These are phyloP conservation scores for Nigrospora osmanthi DNA, from an alignment of 2,329 filamentous ascomycete genomes.

Conservation along the genomic window DNA sequence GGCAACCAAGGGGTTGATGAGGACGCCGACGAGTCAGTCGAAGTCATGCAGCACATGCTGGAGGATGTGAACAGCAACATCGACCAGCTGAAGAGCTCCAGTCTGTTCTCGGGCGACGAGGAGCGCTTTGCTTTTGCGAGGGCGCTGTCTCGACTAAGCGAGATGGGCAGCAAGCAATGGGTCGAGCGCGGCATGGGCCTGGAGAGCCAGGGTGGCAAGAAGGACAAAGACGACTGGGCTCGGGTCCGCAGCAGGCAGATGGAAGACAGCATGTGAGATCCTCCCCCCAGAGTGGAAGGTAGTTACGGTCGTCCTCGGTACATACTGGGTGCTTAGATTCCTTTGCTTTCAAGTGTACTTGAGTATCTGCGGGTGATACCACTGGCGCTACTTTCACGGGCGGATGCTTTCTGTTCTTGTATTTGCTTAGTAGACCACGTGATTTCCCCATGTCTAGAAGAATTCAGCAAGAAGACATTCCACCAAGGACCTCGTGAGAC, in stretches of 20 bases:
- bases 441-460: no score
- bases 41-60: constrained; percentile 73
- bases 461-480: no score
- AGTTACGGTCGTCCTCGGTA: no score
- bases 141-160: constrained; percentile 72
- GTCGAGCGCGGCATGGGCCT: constrained; percentile 73
- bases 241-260: constrained; percentile 60
- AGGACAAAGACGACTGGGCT: constrained; percentile 57
- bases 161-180: constrained; percentile 96
- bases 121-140: constrained; percentile 94
- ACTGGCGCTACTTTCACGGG: no score
- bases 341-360: no score
- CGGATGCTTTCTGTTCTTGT: no score
- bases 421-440: no score
- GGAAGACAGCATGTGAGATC: constrained; percentile 54
- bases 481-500: no score
- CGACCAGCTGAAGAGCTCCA: constrained; percentile 74
- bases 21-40: constrained; percentile 31
- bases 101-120: constrained; percentile 88
- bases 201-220: constrained; percentile 55
- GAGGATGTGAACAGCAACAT: constrained; percentile 84
- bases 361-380: no score
- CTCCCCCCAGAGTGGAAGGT: no score
- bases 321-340: no score
- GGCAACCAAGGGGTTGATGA: constrained; percentile 33